These are phyloP conservation scores for Oemleria cerasiformis DNA, from an alignment of 306 rosid genomes.

Conservation along the genomic window DNA sequence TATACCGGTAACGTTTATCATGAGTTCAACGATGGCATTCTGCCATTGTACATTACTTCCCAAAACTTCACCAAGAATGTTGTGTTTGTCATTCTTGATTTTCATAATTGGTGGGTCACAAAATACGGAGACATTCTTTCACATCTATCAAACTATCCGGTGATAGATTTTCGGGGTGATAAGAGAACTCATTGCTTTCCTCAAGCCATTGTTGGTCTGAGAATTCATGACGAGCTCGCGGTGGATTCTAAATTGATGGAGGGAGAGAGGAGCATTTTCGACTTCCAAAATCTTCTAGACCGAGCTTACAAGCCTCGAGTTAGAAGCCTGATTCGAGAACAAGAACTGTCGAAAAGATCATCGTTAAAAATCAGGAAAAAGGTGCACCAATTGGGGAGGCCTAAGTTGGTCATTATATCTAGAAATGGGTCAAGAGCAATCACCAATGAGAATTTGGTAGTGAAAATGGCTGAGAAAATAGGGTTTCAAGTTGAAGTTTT, in stretches of 20 bases:
- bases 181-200: constrained; percentile 79
- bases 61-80: constrained; percentile 67
- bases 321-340: constrained; percentile 36
- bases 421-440: constrained; percentile 70
- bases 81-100: constrained; percentile 78
- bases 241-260: constrained; percentile 63
- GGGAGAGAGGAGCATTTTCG: constrained; percentile 53
- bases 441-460: constrained; percentile 45
- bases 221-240: constrained; percentile 69
- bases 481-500: constrained; percentile 19
- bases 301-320: constrained; percentile 65
- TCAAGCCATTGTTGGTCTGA: constrained; percentile 72
- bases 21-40: constrained; percentile 86
- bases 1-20: constrained; percentile 92
- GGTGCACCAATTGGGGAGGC: constrained; percentile 25
- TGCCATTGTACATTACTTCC: constrained; percentile 78
- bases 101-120: constrained; percentile 78
- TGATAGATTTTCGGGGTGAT: constrained; percentile 48
- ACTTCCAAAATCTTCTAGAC: constrained; percentile 61
- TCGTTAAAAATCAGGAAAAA: constrained; percentile 14
- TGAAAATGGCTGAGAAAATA: constrained; percentile 1
- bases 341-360: constrained; percentile 35
- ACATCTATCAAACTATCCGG: constrained; percentile 57
- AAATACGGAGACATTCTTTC: constrained; percentile 80
- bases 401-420: constrained; percentile 57